These are phyloP conservation scores for Butyriboletus loyo DNA, from an alignment of 768 basidiomycete species.

Conservation along the genomic window DNA sequence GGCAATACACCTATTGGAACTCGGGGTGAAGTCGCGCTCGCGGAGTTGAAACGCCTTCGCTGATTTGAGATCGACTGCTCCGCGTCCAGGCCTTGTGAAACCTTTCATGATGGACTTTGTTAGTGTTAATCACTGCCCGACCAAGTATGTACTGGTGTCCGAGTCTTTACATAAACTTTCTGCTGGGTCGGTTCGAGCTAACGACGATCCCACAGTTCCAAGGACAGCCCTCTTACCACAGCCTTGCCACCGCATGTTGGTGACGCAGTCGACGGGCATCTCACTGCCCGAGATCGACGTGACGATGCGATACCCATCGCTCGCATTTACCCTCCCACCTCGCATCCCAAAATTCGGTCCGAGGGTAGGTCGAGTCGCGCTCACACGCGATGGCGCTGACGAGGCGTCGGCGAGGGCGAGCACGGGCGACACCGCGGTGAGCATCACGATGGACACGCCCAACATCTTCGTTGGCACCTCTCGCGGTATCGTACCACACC, in stretches of 20 bases:
- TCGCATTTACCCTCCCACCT: conserved; percentile 17
- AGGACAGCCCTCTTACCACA: background rate
- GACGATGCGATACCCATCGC: conserved; percentile 5
- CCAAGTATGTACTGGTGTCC: too few relatives aligned
- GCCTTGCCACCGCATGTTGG: background rate
- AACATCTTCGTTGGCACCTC: conserved; percentile 60
- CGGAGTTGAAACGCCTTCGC: conserved; percentile 14
- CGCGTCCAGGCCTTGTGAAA: too few relatives aligned
- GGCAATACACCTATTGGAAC: background rate
- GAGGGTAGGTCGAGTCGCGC: conserved; percentile 21
- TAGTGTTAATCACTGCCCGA: background rate
- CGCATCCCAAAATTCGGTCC: conserved; percentile 22
- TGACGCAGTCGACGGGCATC: conserved; percentile 4
- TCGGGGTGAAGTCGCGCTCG: background rate
- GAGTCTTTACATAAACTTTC: too few relatives aligned
- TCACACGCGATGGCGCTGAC: conserved; percentile 9
- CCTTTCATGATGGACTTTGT: too few relatives aligned
- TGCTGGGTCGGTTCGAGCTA: background rate
- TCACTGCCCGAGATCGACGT: background rate
- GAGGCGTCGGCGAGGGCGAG: background rate
- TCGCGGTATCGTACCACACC: conserved; percentile 71
- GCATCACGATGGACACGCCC: conserved; percentile 55
- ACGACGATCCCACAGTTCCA: background rate
- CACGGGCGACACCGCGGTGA: background rate
- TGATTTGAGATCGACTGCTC: conserved; percentile 13